Base-by-base conservation (phyloP, 2,329 filamentous ascomycete species). In the Dothistroma septosporum region DNA sequence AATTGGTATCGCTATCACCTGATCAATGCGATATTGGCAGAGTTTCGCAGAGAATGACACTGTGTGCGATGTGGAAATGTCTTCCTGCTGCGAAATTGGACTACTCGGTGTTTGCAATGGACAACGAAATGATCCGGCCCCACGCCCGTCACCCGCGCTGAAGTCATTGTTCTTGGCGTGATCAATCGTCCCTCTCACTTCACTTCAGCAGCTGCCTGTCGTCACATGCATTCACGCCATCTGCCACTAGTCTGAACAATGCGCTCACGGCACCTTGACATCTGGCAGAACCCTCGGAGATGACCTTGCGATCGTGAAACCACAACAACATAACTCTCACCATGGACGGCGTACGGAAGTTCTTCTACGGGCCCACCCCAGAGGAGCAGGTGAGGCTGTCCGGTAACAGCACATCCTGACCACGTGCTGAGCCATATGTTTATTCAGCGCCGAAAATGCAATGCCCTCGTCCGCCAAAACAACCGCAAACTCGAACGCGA, bases 401-500 rank as follows among this genome's bases (percentile, higher is more conserved):
- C 52, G 41, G 28, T 37, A 53, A 48, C 57, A 59, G 52, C 41
- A 55, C 19, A 6, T 24, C 41, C 12, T 56, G 53, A 65, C 22
- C 6, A 33, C 37, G 10, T n/a, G 8, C 49, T 62, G 37, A 57
- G 44, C 8, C 28, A n/a, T 12, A 3, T 24, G 21, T 24, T 24
- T 22, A 4, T 31, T 14, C 70, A 99, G 93, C 88, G 94, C 78
- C 88, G 92, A 65, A 97, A 97, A 87, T 97, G 93, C 78, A 96
- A 97, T 76, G 81, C 86, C 63, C 85, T 97, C 64, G 89, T 99
- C 70, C 91, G 93, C 63, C 80, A 87, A 74, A 97, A 97, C 77
- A 89, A 91, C 64, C 92, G 94, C 73, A 93, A 96, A 74, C 85
- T 99, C 70, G 94, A 99, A 76, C 92, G 94, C 73, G 92, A 97